These are phyloP conservation scores for Hemileia vastatrix DNA, from an alignment of 1,284 basidiomycete genomes.

Conservation along the genomic window DNA sequence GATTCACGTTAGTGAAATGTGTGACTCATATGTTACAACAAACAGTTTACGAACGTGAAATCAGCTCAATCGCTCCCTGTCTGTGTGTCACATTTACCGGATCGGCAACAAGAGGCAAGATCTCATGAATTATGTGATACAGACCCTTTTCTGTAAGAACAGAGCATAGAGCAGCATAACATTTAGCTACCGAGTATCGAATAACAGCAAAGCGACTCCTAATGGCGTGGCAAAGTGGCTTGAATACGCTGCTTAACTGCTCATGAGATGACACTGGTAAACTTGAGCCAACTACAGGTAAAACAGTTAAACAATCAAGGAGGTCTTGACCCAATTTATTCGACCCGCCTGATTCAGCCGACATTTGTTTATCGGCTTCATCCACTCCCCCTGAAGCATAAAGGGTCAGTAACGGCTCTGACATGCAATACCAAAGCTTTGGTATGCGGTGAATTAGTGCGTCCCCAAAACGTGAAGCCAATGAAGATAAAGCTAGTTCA, in stretches of 20 bases:
- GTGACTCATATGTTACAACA: background rate
- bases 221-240: slow-evolving; percentile 63
- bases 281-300: slow-evolving; percentile 69
- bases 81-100: slow-evolving; percentile 64
- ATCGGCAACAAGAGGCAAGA: slow-evolving; percentile 79
- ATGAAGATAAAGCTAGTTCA: slow-evolving; percentile 64
- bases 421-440: slow-evolving; percentile 88
- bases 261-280: slow-evolving; percentile 63
- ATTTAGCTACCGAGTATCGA: slow-evolving; percentile 73
- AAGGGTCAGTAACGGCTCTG: slow-evolving; percentile 61
- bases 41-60: slow-evolving; percentile 65
- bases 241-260: slow-evolving; percentile 63
- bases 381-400: slow-evolving; percentile 52
- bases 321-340: slow-evolving; percentile 66
- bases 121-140: slow-evolving; percentile 71
- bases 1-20: background rate
- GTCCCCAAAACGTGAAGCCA: slow-evolving; percentile 69
- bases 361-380: slow-evolving; percentile 55
- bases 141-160: slow-evolving; percentile 76
- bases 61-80: slow-evolving; percentile 79
- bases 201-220: slow-evolving; percentile 80
- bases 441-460: slow-evolving; percentile 67
- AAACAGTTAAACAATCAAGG: slow-evolving; percentile 81
- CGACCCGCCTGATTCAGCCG: slow-evolving; percentile 28
- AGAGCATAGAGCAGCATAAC: slow-evolving; percentile 76